Conservation (phyloP, 1,284 basidiomycete genomes). For the Bondarzewia mesenterica region DNA sequence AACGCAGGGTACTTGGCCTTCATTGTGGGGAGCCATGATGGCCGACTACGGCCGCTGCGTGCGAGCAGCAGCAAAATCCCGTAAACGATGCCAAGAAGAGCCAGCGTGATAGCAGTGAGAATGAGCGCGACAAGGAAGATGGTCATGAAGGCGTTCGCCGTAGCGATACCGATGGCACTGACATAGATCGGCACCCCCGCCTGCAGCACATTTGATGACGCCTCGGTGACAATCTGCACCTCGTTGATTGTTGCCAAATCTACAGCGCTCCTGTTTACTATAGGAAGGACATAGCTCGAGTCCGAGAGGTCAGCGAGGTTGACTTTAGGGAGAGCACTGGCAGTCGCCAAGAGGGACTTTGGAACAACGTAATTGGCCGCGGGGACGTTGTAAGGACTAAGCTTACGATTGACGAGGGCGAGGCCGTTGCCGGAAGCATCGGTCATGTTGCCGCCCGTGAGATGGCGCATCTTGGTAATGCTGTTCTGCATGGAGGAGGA, state of each 20-base stretch:
- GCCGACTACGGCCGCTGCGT: slow-evolving; percentile 17
- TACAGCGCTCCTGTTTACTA: background rate
- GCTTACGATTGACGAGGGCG: slow-evolving; percentile 69
- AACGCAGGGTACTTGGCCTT: slow-evolving; percentile 37
- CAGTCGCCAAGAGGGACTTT: background rate
- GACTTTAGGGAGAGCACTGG: slow-evolving; percentile 12
- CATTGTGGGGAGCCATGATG: slow-evolving; percentile 22
- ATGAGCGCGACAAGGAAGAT: slow-evolving; percentile 68
- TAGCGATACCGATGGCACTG: slow-evolving; percentile 66
- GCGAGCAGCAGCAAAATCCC: slow-evolving; percentile 27
- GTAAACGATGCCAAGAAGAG: slow-evolving; percentile 46
- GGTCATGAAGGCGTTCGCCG: slow-evolving; percentile 80
- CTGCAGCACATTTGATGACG: slow-evolving; percentile 57
- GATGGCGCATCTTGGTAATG: slow-evolving; percentile 75
- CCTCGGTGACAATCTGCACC: slow-evolving; percentile 60
- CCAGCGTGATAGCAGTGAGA: slow-evolving; percentile 47
- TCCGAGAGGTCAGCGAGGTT: slow-evolving; percentile 13
- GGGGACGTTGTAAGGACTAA: slow-evolving; percentile 67
- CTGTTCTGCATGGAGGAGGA: slow-evolving; percentile 61
- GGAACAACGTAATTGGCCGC: background rate
- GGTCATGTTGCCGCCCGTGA: slow-evolving; percentile 72
- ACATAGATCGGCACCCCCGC: slow-evolving; percentile 79
- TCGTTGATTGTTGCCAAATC: slow-evolving; percentile 22
- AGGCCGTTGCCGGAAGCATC: slow-evolving; percentile 51
- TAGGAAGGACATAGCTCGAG: slow-evolving; percentile 6